These are phyloP conservation scores for Brassica incana DNA, from an alignment of 345 rosid genomes.

Conservation along the genomic window DNA sequence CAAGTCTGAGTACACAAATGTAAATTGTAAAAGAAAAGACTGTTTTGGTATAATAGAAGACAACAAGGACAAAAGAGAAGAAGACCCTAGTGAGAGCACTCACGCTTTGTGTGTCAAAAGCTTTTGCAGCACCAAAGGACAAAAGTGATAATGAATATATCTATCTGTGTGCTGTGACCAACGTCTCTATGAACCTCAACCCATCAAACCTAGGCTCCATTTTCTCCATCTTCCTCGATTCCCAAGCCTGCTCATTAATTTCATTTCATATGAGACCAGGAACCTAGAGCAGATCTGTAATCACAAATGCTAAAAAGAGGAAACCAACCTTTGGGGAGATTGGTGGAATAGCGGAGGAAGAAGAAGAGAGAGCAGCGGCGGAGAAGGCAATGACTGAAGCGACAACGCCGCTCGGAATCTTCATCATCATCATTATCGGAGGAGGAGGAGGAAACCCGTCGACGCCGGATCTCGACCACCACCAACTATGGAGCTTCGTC, in stretches of 20 bases:
- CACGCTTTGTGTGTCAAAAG: constrained; percentile 31
- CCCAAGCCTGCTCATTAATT: constrained; percentile 38
- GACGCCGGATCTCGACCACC: constrained; percentile 40
- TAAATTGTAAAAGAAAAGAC: neutral
- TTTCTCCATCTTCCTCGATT: constrained; percentile 45
- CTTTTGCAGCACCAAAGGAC: constrained; percentile 19
- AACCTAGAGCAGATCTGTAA: constrained; percentile 18
- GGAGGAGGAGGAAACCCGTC: constrained; percentile 27
- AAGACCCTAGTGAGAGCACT: constrained; percentile 32
- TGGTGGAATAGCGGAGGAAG: constrained; percentile 26
- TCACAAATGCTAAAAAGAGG: neutral
- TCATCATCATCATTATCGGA: constrained; percentile 8
- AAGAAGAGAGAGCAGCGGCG: constrained; percentile 33
- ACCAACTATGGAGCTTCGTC: constrained; percentile 20
- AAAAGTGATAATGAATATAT: constrained; percentile 36
- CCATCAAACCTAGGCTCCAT: constrained; percentile 80
- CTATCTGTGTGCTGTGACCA: constrained; percentile 67
- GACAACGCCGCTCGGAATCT: constrained; percentile 28
- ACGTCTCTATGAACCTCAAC: constrained; percentile 81
- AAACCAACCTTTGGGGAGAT: constrained; percentile 34
- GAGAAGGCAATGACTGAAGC: constrained; percentile 35
- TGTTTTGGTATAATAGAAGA: neutral
- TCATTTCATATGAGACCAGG: neutral
- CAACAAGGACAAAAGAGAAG: neutral
- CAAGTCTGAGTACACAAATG: neutral